A percentile compares a stretch with the other conserved stretches of the same genome.
Conservation (phyloP, 345 rosid genomes). For the Physaria fendleri region DNA sequence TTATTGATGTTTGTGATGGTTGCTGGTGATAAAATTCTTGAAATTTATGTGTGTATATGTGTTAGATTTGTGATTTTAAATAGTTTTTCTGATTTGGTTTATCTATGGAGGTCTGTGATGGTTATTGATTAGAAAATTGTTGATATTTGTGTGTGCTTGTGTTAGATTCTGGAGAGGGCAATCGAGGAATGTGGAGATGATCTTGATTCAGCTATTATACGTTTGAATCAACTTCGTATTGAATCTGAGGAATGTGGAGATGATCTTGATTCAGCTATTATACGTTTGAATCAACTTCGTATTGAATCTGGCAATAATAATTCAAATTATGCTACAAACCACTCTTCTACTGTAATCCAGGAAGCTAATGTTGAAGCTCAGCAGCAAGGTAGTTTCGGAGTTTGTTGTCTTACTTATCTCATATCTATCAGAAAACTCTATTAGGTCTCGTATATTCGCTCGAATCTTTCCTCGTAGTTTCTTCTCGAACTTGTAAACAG, state of each 20-base stretch:
- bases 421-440: neutral
- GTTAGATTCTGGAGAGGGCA: slow-evolving; percentile 63
- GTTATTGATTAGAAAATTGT: neutral
- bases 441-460: neutral
- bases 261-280: slow-evolving; percentile 82
- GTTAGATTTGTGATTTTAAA: too few relatives aligned
- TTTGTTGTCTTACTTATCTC: neutral
- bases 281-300: slow-evolving; percentile 77
- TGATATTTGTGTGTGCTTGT: neutral
- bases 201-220: slow-evolving; percentile 77
- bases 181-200: slow-evolving; percentile 84
- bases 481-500: neutral
- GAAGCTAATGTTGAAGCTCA: slow-evolving; percentile 36
- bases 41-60: neutral
- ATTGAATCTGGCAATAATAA: slow-evolving; percentile 49
- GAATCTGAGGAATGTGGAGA: slow-evolving; percentile 80
- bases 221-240: slow-evolving; percentile 74
- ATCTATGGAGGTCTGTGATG: neutral
- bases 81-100: neutral
- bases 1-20: neutral
- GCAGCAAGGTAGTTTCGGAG: slow-evolving; percentile 38
- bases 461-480: neutral
- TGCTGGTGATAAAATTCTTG: neutral
- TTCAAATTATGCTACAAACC: slow-evolving; percentile 21
- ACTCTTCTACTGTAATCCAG: slow-evolving; percentile 25